phyloP scores from a whole-genome alignment of 2,329 filamentous ascomycete species.

The Rutstroemia sydowiana region DNA sequence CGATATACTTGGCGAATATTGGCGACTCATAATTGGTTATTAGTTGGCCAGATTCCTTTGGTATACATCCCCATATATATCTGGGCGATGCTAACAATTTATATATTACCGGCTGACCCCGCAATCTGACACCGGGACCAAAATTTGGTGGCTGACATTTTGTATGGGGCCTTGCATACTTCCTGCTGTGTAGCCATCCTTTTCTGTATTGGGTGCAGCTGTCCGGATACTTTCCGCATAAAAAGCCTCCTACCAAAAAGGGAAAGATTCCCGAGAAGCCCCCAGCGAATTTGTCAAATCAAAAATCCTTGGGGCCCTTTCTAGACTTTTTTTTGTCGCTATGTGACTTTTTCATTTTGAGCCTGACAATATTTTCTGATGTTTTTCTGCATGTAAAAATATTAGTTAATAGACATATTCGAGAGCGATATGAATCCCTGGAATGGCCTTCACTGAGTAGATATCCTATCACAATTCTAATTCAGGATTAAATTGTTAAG shows the following conservation, averaged over 20 bases:
- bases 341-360: constrained; percentile 29
- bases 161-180: neutral
- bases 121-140: neutral
- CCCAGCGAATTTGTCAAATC: neutral
- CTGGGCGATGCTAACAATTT: neutral
- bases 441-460: neutral
- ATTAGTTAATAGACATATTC: constrained; percentile 7
- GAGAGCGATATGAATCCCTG: neutral
- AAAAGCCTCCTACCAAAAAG: neutral
- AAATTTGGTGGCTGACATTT: neutral
- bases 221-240: too few relatives aligned
- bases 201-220: neutral
- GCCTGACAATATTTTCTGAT: constrained; percentile 23
- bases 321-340: constrained; percentile 27
- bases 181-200: neutral
- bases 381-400: constrained; percentile 20
- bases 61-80: neutral
- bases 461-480: neutral
- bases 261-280: neutral
- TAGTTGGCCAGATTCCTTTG: neutral
- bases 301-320: constrained; percentile 1
- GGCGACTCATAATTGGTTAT: neutral
- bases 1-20: neutral
- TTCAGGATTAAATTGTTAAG: neutral
- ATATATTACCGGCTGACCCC: neutral